These are phyloP conservation scores for Eucalyptus sp. DNA, from an alignment of 345 rosid species.

Conservation along the genomic window DNA sequence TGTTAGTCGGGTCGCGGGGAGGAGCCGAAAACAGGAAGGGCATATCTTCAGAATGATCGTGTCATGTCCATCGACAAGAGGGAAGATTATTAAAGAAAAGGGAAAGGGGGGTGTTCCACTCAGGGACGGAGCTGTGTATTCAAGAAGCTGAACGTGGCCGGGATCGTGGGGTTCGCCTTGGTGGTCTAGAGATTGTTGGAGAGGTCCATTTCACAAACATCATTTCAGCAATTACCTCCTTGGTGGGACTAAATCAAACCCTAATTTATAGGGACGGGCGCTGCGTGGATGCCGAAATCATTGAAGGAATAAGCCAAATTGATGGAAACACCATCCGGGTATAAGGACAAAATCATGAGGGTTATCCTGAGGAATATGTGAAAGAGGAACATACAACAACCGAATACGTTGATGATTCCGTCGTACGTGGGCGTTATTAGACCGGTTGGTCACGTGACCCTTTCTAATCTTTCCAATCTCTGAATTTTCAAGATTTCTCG, in stretches of 20 bases:
- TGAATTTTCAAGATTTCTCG: neutral
- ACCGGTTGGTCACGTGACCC: neutral
- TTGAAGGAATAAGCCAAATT: neutral
- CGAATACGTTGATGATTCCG: neutral
- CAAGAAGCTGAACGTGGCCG: neutral
- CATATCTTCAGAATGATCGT: neutral
- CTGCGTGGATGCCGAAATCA: neutral
- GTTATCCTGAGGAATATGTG: neutral
- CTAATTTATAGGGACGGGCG: neutral
- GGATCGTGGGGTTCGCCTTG: neutral
- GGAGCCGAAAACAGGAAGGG: neutral
- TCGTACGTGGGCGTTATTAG: neutral
- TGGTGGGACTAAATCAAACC: neutral
- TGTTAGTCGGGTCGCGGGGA: neutral
- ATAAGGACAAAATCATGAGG: neutral
- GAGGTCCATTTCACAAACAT: neutral
- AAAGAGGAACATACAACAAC: neutral
- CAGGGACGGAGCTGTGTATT: neutral
- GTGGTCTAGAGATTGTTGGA: neutral
- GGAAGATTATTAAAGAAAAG: no score
- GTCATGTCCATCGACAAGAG: neutral
- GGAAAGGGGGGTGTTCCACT: neutral
- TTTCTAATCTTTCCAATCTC: neutral
- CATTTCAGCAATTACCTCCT: neutral
- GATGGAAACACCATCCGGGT: neutral